A percentile compares a stretch with the other conserved stretches of the same genome.
Conservation (phyloP, 495 filamentous ascomycete genomes). For the Penicillium ochrochloron region DNA sequence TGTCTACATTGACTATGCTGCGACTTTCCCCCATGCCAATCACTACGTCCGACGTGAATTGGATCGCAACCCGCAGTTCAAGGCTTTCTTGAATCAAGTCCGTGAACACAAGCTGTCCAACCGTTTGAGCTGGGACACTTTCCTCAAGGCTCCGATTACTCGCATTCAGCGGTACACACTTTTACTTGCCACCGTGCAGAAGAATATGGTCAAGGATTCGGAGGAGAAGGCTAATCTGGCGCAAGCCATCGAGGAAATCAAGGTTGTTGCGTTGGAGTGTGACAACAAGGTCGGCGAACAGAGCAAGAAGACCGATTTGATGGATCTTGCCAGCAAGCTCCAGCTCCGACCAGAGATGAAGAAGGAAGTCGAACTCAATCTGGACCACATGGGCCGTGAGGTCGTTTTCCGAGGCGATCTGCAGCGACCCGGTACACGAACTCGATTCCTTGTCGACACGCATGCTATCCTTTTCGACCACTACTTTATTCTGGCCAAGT, state of each 20-base stretch:
- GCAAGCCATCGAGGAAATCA: slow-evolving; percentile 93
- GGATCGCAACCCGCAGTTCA: slow-evolving; percentile 83
- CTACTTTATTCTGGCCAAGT: slow-evolving; percentile 92
- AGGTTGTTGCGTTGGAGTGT: slow-evolving; percentile 87
- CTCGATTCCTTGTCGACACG: slow-evolving; percentile 89
- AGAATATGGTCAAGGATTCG: slow-evolving; percentile 78
- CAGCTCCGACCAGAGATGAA: slow-evolving; percentile 86
- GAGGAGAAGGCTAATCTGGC: slow-evolving; percentile 90
- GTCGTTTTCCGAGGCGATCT: slow-evolving; percentile 89
- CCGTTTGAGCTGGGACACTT: slow-evolving; percentile 91
- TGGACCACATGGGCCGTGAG: slow-evolving; percentile 89
- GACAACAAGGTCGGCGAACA: slow-evolving; percentile 94
- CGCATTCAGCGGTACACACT: slow-evolving; percentile 89
- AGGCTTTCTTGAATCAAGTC: slow-evolving; percentile 78
- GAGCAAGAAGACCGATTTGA: slow-evolving; percentile 86
- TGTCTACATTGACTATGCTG: slow-evolving; percentile 91
- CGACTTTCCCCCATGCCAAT: slow-evolving; percentile 80
- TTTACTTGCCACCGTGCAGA: slow-evolving; percentile 79
- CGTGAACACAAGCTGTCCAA: slow-evolving; percentile 80
- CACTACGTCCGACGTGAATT: slow-evolving; percentile 85
- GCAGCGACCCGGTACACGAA: slow-evolving; percentile 78
- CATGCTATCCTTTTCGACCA: slow-evolving; percentile 95
- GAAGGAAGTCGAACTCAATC: slow-evolving; percentile 77
- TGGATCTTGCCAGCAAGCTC: slow-evolving; percentile 81
- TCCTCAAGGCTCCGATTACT: slow-evolving; percentile 90